A percentile compares a stretch with the other conserved stretches of the same genome.
Evolutionary conservation across 1,284 basidiomycete species (phyloP).

Genomic region (Golubevia sp.): DNA sequence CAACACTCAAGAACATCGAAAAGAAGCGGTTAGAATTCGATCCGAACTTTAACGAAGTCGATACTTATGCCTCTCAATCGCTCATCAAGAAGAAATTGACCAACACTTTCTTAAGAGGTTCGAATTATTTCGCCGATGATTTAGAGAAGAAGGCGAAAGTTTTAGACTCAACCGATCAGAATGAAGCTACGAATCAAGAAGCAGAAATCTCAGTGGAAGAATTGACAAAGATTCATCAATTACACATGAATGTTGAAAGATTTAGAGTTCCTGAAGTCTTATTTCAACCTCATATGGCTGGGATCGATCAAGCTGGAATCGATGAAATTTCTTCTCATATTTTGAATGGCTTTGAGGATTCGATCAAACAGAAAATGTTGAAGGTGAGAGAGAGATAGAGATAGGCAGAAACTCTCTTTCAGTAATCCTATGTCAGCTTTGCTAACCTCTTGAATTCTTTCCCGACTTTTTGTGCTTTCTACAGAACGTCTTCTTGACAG

Average conservation of each 20-base stretch:
- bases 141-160: slow-evolving; percentile 19
- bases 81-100: slow-evolving; percentile 81
- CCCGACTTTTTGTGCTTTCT: not conserved
- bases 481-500: slow-evolving; percentile 90
- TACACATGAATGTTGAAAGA: slow-evolving; percentile 91
- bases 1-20: slow-evolving; percentile 76
- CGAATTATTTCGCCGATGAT: too few relatives aligned
- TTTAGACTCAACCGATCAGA: slow-evolving; percentile 64
- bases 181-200: slow-evolving; percentile 64
- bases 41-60: slow-evolving; percentile 76
- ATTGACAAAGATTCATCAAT: slow-evolving; percentile 71
- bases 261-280: slow-evolving; percentile 91
- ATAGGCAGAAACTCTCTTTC: not conserved
- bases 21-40: slow-evolving; percentile 80
- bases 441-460: slow-evolving; percentile 12
- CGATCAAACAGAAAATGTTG: slow-evolving; percentile 62
- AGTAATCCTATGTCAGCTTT: slow-evolving; percentile 9
- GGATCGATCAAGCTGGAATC: slow-evolving; percentile 90
- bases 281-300: slow-evolving; percentile 91
- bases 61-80: slow-evolving; percentile 79
- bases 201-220: slow-evolving; percentile 51
- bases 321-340: slow-evolving; percentile 87
- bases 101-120: slow-evolving; percentile 73
- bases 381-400: not conserved
- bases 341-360: slow-evolving; percentile 73